These are phyloP conservation scores for Hysterangium stoloniferum DNA, from an alignment of 768 basidiomycete species.

Conservation along the genomic window DNA sequence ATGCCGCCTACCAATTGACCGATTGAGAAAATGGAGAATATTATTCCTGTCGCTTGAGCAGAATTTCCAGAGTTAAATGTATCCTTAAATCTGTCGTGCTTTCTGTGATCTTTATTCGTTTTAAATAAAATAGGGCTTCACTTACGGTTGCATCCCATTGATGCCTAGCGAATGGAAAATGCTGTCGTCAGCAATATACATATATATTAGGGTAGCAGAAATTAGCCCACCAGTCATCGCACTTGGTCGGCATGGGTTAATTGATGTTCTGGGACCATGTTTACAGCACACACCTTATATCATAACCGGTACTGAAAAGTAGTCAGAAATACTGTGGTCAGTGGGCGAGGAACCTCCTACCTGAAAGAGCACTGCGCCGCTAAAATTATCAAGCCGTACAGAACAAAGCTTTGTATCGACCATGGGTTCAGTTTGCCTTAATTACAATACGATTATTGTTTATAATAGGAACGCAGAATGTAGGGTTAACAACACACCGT, in stretches of 20 bases:
- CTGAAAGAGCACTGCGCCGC: conserved; percentile 1
- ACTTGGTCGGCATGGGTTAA: not conserved
- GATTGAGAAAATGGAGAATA: conserved; percentile 12
- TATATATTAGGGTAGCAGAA: not conserved
- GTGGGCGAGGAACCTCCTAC: not conserved
- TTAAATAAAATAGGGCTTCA: not conserved
- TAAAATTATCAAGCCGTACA: conserved; percentile 3
- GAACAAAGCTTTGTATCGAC: conserved; percentile 2
- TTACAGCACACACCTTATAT: conserved; percentile 8
- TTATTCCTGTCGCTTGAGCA: conserved; percentile 11
- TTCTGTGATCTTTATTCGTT: not conserved
- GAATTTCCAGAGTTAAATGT: conserved; percentile 1
- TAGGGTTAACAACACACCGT: not conserved
- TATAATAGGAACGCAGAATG: not conserved
- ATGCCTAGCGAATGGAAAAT: not conserved
- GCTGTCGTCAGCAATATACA: not conserved
- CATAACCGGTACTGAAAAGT: conserved; percentile 6
- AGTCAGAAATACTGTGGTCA: not conserved
- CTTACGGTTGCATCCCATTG: conserved; percentile 2
- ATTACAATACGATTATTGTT: not conserved
- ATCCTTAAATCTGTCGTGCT: not conserved
- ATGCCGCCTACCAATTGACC: conserved; percentile 12
- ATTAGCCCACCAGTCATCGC: not conserved
- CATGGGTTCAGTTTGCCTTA: conserved; percentile 2
- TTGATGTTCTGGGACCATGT: not conserved